phyloP scores from a whole-genome alignment of 2,329 filamentous ascomycete genomes.

The Verticillium nubilum region DNA sequence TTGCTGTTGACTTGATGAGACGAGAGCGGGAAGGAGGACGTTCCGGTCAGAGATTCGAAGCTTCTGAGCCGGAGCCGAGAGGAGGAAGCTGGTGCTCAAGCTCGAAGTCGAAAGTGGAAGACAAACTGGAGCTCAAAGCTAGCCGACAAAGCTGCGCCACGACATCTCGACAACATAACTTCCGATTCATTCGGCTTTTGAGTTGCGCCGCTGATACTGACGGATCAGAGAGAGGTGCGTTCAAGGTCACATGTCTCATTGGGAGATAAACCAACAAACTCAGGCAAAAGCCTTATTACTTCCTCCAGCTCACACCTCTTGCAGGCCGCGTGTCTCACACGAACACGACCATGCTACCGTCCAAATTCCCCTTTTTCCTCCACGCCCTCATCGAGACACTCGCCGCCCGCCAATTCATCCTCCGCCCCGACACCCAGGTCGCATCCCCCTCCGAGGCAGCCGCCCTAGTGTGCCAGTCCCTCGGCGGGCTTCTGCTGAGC shows the following conservation, averaged over 20 bases:
- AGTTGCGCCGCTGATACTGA: conserved; percentile 4
- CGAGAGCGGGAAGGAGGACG: neutral
- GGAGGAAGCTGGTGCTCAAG: neutral
- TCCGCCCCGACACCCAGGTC: conserved; percentile 35
- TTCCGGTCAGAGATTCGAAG: neutral
- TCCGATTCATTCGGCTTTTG: conserved; percentile 4
- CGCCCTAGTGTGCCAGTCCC: conserved; percentile 37
- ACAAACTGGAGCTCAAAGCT: neutral
- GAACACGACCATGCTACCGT: conserved; percentile 11
- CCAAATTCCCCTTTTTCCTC: conserved; percentile 27
- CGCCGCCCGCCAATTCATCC: conserved; percentile 41
- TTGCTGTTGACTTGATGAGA: neutral
- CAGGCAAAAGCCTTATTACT: too few relatives aligned
- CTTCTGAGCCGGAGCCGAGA: neutral
- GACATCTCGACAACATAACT: neutral
- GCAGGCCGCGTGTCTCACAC: neutral
- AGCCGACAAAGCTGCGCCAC: neutral
- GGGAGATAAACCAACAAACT: too few relatives aligned
- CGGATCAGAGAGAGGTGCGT: neutral
- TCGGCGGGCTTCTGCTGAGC: conserved; percentile 41
- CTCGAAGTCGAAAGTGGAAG: neutral
- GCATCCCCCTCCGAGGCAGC: conserved; percentile 31
- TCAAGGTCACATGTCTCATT: neutral
- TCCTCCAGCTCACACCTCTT: too few relatives aligned
- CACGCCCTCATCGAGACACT: conserved; percentile 33